Percentiles rank a stretch among this genome's conserved stretches.
These are phyloP conservation scores for Cystoisospora suis DNA, from an alignment of 169 alveolate species.

Conservation along the genomic window DNA sequence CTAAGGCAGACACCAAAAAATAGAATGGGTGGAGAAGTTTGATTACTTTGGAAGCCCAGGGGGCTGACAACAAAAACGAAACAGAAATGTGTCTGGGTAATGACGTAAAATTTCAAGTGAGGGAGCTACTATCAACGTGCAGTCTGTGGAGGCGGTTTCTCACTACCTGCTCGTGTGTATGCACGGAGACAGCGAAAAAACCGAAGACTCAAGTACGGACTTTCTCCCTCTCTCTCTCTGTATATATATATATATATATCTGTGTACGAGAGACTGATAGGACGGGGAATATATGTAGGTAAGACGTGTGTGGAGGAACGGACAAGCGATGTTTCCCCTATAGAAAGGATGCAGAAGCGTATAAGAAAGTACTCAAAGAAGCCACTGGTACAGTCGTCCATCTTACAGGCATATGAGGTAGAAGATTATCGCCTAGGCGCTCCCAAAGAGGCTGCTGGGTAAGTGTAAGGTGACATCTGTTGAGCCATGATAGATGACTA, in stretches of 20 bases:
- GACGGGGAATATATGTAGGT: neutral
- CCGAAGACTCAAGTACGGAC: neutral
- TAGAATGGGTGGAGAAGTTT: no score
- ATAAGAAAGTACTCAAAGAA: neutral
- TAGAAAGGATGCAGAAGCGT: neutral
- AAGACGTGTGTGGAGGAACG: neutral
- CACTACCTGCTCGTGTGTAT: no score
- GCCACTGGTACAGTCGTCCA: neutral
- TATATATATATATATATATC: no score
- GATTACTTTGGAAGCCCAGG: no score
- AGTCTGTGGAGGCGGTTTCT: no score
- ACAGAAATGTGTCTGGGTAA: no score
- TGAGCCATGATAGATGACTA: neutral
- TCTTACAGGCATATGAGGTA: slow-evolving; percentile 14
- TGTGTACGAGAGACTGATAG: neutral
- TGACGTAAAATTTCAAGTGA: no score
- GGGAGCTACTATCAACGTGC: no score
- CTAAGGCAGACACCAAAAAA: no score
- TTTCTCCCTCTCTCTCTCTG: neutral
- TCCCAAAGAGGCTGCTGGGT: neutral
- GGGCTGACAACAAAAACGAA: no score
- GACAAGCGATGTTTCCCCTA: neutral
- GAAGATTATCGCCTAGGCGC: neutral
- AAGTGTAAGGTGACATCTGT: neutral
- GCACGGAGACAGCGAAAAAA: no score